Conservation (phyloP, 106 monocot species). For the Posidonia australis region DNA sequence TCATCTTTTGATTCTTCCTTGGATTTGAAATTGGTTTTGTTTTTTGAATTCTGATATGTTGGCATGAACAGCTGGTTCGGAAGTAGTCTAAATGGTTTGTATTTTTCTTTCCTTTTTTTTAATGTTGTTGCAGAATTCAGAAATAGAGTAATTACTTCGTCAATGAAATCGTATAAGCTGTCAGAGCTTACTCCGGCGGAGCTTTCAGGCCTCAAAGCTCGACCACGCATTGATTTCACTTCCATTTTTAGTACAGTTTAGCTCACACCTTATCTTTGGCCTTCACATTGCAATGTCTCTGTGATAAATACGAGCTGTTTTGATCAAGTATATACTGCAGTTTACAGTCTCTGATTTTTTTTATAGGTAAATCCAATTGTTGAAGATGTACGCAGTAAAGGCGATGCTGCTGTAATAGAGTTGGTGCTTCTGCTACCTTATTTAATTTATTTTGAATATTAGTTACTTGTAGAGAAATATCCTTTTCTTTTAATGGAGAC, state of each 20-base stretch:
- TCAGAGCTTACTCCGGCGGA: slow-evolving; percentile 58
- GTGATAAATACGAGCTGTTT: not conserved
- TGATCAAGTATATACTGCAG: not conserved
- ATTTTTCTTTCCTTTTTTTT: not conserved
- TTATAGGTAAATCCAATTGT: slow-evolving; percentile 87
- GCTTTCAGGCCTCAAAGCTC: slow-evolving; percentile 62
- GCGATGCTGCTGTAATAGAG: slow-evolving; percentile 89
- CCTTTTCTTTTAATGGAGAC: too few species aligned
- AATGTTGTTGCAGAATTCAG: slow-evolving; percentile 11
- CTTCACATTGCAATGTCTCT: too few species aligned
- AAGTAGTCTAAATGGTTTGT: not conserved
- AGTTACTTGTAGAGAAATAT: not conserved
- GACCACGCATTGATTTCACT: slow-evolving; percentile 90
- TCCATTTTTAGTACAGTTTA: slow-evolving; percentile 78
- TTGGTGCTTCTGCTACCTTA: slow-evolving; percentile 34
- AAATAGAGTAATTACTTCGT: slow-evolving; percentile 12
- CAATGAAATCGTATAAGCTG: slow-evolving; percentile 81
- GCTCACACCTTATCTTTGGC: slow-evolving; percentile 5
- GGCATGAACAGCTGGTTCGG: too few species aligned
- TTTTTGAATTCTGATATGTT: not conserved
- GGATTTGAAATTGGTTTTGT: not conserved
- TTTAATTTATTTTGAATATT: slow-evolving; percentile 4
- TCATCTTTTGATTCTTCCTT: not conserved
- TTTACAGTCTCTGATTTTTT: not conserved
- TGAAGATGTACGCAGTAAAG: slow-evolving; percentile 73